Evolutionary conservation across 2,329 filamentous ascomycete species (phyloP).

Genomic region (Aphanocladium album): DNA sequence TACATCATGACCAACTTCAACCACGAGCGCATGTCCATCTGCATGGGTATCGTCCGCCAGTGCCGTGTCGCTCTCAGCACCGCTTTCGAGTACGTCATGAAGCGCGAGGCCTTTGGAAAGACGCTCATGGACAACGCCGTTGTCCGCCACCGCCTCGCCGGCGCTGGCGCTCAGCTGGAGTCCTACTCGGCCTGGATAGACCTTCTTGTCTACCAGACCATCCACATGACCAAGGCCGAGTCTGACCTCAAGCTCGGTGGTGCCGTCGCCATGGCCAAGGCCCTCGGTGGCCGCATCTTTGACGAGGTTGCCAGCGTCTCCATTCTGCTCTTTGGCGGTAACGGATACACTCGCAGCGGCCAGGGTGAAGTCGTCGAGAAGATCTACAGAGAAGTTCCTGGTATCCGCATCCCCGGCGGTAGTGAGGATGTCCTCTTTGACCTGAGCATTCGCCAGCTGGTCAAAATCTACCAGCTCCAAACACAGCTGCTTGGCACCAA

Average conservation of each 20-base stretch:
- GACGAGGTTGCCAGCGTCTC: conserved; percentile 67
- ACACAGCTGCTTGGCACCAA: conserved; percentile 7
- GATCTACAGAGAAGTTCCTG: conserved; percentile 26
- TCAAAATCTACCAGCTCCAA: conserved; percentile 18
- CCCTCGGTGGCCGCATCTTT: conserved; percentile 65
- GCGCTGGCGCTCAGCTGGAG: conserved; percentile 62
- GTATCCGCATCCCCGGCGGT: conserved; percentile 20
- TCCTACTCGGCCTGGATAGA: conserved; percentile 68
- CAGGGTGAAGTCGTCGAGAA: conserved; percentile 66
- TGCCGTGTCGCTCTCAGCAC: conserved; percentile 27
- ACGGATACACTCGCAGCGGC: conserved; percentile 64
- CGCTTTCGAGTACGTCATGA: conserved; percentile 31
- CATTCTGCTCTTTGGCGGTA: conserved; percentile 68
- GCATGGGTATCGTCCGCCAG: conserved; percentile 13
- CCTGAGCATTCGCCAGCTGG: conserved; percentile 20
- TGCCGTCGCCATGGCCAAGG: conserved; percentile 67
- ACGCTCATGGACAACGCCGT: conserved; percentile 68
- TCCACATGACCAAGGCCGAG: conserved; percentile 51
- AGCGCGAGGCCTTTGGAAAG: conserved; percentile 33
- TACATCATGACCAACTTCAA: conserved; percentile 43
- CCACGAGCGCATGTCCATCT: conserved; percentile 38
- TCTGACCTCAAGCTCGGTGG: conserved; percentile 64
- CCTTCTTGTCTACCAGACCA: conserved; percentile 63
- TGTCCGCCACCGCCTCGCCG: conserved; percentile 64
- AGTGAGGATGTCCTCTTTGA: conserved; percentile 23